Evolutionary conservation across 2,329 filamentous ascomycete species (phyloP), one percentile per base, ranked within the genome.

Genomic region (Epichloe gansuensis): DNA sequence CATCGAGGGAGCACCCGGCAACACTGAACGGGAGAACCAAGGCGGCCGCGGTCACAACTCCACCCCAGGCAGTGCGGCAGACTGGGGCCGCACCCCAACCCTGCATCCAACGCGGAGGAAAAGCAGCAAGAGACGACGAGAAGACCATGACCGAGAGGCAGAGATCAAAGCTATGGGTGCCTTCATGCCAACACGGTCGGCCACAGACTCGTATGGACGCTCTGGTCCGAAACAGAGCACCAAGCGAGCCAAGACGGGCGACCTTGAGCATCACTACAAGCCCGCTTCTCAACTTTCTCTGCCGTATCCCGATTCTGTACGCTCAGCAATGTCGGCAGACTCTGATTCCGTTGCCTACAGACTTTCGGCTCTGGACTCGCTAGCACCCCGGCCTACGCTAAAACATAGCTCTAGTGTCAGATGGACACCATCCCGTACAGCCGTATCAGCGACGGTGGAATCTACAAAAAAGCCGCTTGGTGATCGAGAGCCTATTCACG

Each of bases 111-210:
- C 79, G 49, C 79, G 82, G 54, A 82, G 84, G 55, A 88, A 82
- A 62, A 85, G 85, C 41, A 89, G 81, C 71, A 94, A 87, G 69
- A 80, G 84, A 60, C 82, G 84, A 61, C 83, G 84, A 59, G 77
- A 85, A 56, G 87, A 94, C 56, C 80, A 81, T 63, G 76, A 85
- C 53, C 79, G 91, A 53, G 90, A 95, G 68, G 87, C 87, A 56
- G 89, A 95, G 68, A 89, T 96, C 63, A 87, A 84, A 63, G 82
- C 87, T 51, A 87, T 96, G 85, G 86, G 81, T 62, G 79, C 81
- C 41, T 78, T 77, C 55, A 77, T 84, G 58, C 82, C 87, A 5
- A 71, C 82, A 50, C 79, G 86, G 49, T 75, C 82, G 5, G 76
- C 76, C 11, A 75, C 77, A 47, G 77, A 82, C 54, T 72, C 74